These are phyloP conservation scores for Cercospora zeae-maydis DNA, from an alignment of 2,329 filamentous ascomycete genomes.

Conservation along the genomic window DNA sequence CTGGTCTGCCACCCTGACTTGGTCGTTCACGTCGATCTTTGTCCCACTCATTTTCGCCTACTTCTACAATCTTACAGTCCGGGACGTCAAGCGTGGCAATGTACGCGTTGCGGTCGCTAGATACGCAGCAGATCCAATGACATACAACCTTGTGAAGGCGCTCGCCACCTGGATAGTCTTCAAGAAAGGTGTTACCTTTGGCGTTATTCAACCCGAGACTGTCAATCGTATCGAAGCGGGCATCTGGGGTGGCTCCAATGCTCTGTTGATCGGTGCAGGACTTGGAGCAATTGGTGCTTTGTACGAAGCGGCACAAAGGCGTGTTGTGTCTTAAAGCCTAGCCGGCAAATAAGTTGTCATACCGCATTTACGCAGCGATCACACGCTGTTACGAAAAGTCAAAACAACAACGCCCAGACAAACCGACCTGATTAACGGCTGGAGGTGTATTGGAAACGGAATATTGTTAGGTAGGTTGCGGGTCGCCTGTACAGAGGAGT, in stretches of 20 bases:
- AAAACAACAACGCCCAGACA: not conserved
- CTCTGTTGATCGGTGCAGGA: conserved; percentile 63
- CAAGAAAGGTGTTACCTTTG: conserved; percentile 61
- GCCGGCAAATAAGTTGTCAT: not conserved
- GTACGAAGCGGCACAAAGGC: conserved; percentile 71
- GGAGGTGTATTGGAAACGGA: not conserved
- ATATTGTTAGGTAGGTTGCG: not conserved
- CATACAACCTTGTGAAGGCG: conserved; percentile 86
- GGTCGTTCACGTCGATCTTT: conserved; percentile 66
- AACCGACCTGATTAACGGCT: not conserved
- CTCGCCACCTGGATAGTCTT: conserved; percentile 79
- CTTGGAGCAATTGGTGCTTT: conserved; percentile 67
- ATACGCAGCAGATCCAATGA: conserved; percentile 74
- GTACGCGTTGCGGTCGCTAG: conserved; percentile 41
- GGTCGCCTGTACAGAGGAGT: conserved; percentile 1
- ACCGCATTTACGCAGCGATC: not conserved
- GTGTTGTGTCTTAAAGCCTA: conserved; percentile 1
- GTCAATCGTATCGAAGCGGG: conserved; percentile 62
- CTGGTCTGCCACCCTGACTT: conserved; percentile 70
- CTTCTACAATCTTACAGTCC: conserved; percentile 80
- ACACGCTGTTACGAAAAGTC: not conserved
- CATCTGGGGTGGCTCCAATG: conserved; percentile 68
- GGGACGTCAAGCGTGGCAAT: conserved; percentile 46
- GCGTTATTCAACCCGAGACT: conserved; percentile 57
- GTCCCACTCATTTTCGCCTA: conserved; percentile 72